Percentiles rank a stretch among this genome's conserved stretches.
Evolutionary conservation across 2,329 filamentous ascomycete species (phyloP).

Genomic region (Verticillium albo-atrum): DNA sequence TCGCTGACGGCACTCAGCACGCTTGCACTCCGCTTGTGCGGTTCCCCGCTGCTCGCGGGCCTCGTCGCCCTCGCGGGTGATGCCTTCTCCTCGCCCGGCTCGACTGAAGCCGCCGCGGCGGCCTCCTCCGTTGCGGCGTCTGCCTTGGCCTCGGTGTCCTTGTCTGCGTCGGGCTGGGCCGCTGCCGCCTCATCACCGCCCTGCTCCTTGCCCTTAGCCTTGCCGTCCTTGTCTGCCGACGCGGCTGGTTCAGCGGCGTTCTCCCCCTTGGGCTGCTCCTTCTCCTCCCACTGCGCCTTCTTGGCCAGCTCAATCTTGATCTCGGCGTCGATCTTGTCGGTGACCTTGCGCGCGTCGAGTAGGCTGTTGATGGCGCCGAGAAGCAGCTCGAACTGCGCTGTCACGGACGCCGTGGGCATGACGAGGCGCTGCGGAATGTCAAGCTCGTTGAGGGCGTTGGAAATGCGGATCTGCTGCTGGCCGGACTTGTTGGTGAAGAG

Average conservation of each 20-base stretch:
- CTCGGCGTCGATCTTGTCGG: conserved; percentile 72
- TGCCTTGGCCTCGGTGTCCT: conserved; percentile 1
- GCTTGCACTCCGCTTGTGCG: conserved; percentile 77
- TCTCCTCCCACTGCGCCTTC: conserved; percentile 47
- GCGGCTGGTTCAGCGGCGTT: not conserved
- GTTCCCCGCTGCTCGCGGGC: conserved; percentile 33
- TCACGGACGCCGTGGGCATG: conserved; percentile 71
- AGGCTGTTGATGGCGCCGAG: conserved; percentile 63
- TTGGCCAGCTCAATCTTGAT: conserved; percentile 56
- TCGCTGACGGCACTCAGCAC: conserved; percentile 69
- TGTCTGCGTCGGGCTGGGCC: conserved; percentile 1
- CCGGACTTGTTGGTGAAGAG: conserved; percentile 73
- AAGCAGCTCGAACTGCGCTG: conserved; percentile 66
- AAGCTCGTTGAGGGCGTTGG: conserved; percentile 65
- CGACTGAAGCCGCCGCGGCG: conserved; percentile 2
- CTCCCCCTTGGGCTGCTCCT: conserved; percentile 9
- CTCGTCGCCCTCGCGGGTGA: conserved; percentile 23
- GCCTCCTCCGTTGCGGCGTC: conserved; percentile 3
- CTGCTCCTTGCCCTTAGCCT: not conserved
- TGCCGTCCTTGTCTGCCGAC: not conserved
- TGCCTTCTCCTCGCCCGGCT: conserved; percentile 12
- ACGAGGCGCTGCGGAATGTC: conserved; percentile 65
- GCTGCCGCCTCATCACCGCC: not conserved
- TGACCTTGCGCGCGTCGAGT: conserved; percentile 68
- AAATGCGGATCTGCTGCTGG: conserved; percentile 71